Base-by-base conservation (phyloP, 1,284 basidiomycete genomes). In the Entoloma clypeatum region DNA sequence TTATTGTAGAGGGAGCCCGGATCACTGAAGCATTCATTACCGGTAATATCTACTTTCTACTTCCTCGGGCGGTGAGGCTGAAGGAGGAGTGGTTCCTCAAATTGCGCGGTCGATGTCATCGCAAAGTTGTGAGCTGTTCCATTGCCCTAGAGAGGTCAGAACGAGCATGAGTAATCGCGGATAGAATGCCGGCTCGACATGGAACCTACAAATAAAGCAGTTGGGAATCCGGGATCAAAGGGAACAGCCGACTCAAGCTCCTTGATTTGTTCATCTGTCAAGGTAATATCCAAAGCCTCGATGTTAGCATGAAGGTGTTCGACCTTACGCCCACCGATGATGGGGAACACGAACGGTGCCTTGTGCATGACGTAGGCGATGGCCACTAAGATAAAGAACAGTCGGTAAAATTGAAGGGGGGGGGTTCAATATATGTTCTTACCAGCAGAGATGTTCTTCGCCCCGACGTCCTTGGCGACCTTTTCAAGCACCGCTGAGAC, bases 241-340 rank as follows among this genome's bases (percentile, higher is more conserved):
- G 62, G 57, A 10, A 63, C 3, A 3, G 62, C 41, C 13, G 51
- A 54, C 45, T 72, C 70, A 4, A 72, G 41, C 28, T 57, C 57
- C 43, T 58, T 51, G 45, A 74, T 62, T 13, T 72, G 70, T 41
- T 65, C 62, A 1, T 47, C 39, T 1, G 57, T 58, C 25, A 74
- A 59, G 6, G 49, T 44, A 33, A 75, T 58, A 10, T 60, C 53
- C 17, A 75, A 59, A 0, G 69, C 67, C 27, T 68, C 58, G 37
- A 74, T 53, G 53, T 75, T 74, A n/a, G 52, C 62, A 9, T 57
- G 13, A 2, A 75, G 54, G 25, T 74, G 69, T 34, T 72, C 64
- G 35, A 70, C 55, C 49, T 72, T 72, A 36, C 72, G 64, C 0
- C 69, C 67, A 1, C 73, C 70, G n/a, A 72, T 48, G 39, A 69